Base-by-base conservation (phyloP, 768 basidiomycete species). In the Pleurotus tuber-regium region DNA sequence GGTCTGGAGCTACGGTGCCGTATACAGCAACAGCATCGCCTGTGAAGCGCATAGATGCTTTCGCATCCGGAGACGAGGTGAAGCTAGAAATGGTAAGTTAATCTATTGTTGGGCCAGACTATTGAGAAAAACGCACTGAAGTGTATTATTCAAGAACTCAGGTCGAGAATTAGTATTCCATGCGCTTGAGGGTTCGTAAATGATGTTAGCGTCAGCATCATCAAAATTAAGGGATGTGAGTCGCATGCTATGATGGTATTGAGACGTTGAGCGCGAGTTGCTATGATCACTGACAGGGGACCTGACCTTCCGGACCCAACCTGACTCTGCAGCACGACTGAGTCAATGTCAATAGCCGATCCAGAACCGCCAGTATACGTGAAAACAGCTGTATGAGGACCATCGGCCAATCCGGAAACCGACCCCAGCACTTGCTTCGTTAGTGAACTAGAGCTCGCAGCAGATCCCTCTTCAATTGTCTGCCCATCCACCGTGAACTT, bases 21-120 rank as follows among this genome's bases (percentile, higher is more conserved):
- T 77, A 82, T 1, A 83, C 50, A 11, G 77, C 78, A 41, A 84
- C 67, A n/a, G 75, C 78, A 47, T 79, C 73, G 18, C 82, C 82
- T 4, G 61, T 55, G 58, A 82, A 82, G 12, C 61, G 51, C 9
- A 80, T 55, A 5, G 71, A 69, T n/a, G 72, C 75, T 16, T 70
- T 66, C 10, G 78, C 72, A 29, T 67, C 71, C 7, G 64, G 54
- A 4, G 58, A 64, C 41, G 69, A 58, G 1, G 78, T 70, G 58
- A 63, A 78, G 56, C 80, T 81, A 44, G 19, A n/a, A n/a, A n/a
- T n/a, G n/a, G n/a, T n/a, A n/a, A n/a, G n/a, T n/a, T n/a, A n/a
- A n/a, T n/a, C n/a, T n/a, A n/a, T n/a, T n/a, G n/a, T n/a, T n/a
- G n/a, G n/a, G n/a, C n/a, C n/a, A n/a, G n/a, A n/a, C n/a, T n/a